phyloP scores from a whole-genome alignment of 2,329 filamentous ascomycete genomes.

The Alternaria arborescens region DNA sequence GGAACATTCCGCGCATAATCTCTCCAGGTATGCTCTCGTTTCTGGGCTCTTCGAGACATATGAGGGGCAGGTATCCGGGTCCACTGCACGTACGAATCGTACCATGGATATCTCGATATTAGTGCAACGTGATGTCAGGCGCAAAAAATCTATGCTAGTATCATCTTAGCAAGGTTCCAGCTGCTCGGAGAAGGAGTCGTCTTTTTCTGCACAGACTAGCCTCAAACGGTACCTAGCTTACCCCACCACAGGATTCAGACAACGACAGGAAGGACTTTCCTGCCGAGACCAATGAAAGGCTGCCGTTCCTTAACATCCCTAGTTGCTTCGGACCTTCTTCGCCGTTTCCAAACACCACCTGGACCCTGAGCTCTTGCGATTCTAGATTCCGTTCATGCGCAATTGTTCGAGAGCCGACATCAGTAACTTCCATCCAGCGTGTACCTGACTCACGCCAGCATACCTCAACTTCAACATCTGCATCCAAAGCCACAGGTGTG shows the following conservation, averaged over 20 bases:
- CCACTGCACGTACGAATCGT: not conserved
- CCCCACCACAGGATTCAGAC: not conserved
- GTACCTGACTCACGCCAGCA: not conserved
- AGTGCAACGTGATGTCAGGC: not conserved
- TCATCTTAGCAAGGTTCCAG: not conserved
- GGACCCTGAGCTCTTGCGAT: not conserved
- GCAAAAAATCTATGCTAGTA: not conserved
- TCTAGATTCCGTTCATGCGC: not conserved
- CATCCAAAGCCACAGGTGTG: not conserved
- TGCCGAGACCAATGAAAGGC: not conserved
- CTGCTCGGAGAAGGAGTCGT: not conserved
- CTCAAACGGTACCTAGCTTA: not conserved
- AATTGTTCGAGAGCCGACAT: not conserved
- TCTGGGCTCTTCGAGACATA: not conserved
- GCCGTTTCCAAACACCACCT: not conserved
- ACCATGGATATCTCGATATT: not conserved
- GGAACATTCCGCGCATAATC: not conserved
- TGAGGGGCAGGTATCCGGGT: not conserved
- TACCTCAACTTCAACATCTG: not conserved
- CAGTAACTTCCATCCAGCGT: not conserved
- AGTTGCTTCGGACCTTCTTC: not conserved
- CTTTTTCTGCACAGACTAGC: slow-evolving; percentile 1
- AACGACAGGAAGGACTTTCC: not conserved
- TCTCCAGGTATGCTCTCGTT: not conserved
- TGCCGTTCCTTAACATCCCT: not conserved